These are phyloP conservation scores for Diaporthe eres DNA, from an alignment of 2,329 filamentous ascomycete genomes.

Conservation along the genomic window DNA sequence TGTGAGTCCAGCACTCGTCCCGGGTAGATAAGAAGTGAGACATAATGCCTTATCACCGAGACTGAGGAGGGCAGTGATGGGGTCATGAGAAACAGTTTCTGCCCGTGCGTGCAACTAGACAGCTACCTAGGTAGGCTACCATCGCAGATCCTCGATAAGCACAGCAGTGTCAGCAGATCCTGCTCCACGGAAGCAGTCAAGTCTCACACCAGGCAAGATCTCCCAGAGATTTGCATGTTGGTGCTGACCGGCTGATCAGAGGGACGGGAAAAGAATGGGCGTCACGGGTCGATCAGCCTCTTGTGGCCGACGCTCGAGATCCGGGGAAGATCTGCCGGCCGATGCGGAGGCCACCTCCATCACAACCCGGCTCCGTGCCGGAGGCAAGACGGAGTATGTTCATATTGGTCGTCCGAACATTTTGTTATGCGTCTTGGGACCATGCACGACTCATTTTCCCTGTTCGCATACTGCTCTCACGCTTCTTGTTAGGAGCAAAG, in stretches of 20 bases:
- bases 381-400: background rate
- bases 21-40: slow-evolving; percentile 13
- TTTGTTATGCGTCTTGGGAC: background rate
- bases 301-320: background rate
- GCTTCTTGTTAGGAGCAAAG: background rate
- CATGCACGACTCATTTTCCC: background rate
- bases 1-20: background rate
- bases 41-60: background rate
- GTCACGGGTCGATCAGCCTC: slow-evolving; percentile 17
- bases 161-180: slow-evolving; percentile 11
- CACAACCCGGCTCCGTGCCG: slow-evolving; percentile 14
- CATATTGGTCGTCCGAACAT: background rate
- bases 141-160: slow-evolving; percentile 12
- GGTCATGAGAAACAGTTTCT: slow-evolving; percentile 17
- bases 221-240: background rate
- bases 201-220: background rate
- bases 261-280: background rate
- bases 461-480: background rate
- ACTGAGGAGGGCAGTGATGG: background rate
- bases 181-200: background rate
- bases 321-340: slow-evolving; percentile 17
- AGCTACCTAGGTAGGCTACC: background rate
- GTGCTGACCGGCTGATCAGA: slow-evolving; percentile 12
- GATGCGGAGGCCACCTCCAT: slow-evolving; percentile 4
- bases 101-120: slow-evolving; percentile 8